Evolutionary conservation across 768 basidiomycete species (phyloP), one percentile per base, ranked within the genome.

Genomic region (Fomitopsis serialis): DNA sequence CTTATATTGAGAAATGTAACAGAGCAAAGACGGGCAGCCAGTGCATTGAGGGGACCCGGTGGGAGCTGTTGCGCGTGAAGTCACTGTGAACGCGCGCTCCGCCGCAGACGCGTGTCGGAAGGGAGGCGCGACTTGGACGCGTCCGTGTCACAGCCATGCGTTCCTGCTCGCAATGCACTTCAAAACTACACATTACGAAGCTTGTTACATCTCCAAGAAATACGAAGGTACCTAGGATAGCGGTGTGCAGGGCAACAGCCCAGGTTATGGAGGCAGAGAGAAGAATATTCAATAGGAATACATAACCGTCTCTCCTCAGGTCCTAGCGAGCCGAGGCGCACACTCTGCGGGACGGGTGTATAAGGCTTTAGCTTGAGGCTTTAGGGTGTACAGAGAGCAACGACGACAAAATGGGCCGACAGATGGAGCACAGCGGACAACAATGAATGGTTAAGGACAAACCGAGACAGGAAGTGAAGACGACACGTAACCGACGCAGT

Each of bases 201-300:
- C 15, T 29, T 19, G 23, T 48, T 48, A 47, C 45, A 48, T 25
- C 48, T 46, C 47, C 19, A 32, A 32, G 29, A 32, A 6, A 11
- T 32, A 6, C 5, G 5, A 32, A 5, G 29, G 29, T 32, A 32
- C 11, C 29, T 32, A 32, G 29, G 29, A 32, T 32, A 11, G 29
- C 11, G 6, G 5, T 32, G 29, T 32, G 29, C 11, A 11, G 29
- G 29, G 29, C n/a, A 32, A 5, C 13, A 34, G 45, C 17, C 13
- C 15, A 48, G 13, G 45, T 24, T 7, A 19, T 2, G 21, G 17
- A 9, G 23, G 21, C 25, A 24, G 29, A 42, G 35, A 32, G 21
- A 21, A 49, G 3, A 50, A 50, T 58, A 61, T 56, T 50, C 60
- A 61, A 61, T 61, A 61, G 52, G 27, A 52, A 52, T 58, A 58